A percentile compares a stretch with the other conserved stretches of the same genome.
phyloP scores from a whole-genome alignment of 306 rosid genomes.

The Ziziphus jujuba region DNA sequence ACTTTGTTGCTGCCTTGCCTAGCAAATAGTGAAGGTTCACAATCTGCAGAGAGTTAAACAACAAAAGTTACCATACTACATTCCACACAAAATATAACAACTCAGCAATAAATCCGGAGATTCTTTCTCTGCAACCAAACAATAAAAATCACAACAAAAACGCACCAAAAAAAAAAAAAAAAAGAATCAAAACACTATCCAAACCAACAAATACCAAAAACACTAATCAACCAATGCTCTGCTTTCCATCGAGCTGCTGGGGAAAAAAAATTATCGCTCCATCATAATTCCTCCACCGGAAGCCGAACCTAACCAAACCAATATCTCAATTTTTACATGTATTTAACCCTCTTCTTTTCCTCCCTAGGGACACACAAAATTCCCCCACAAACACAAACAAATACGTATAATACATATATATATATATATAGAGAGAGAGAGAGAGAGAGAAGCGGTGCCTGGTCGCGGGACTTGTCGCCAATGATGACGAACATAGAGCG shows the following conservation, averaged over 20 bases:
- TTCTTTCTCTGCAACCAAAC: not conserved
- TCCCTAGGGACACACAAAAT: no score
- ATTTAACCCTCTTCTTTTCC: no score
- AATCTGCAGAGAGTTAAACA: conserved; percentile 45
- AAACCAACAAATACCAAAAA: no score
- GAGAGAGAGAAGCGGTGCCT: conserved; percentile 38
- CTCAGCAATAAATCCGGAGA: not conserved
- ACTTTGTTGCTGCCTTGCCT: conserved; percentile 75
- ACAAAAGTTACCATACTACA: not conserved
- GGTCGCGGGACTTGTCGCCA: conserved; percentile 96
- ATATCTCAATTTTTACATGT: no score
- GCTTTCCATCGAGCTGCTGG: no score
- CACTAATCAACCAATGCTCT: no score
- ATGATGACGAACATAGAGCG: conserved; percentile 85
- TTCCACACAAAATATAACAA: not conserved
- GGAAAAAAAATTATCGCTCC: no score
- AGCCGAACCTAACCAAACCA: no score
- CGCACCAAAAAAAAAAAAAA: not conserved
- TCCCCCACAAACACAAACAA: not conserved
- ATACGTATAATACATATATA: not conserved
- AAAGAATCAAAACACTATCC: no score
- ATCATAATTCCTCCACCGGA: no score
- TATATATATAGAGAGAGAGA: not conserved
- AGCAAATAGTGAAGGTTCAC: conserved; percentile 89
- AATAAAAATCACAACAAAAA: not conserved